phyloP scores from a whole-genome alignment of 768 basidiomycete species.

The Agaricus blazei region DNA sequence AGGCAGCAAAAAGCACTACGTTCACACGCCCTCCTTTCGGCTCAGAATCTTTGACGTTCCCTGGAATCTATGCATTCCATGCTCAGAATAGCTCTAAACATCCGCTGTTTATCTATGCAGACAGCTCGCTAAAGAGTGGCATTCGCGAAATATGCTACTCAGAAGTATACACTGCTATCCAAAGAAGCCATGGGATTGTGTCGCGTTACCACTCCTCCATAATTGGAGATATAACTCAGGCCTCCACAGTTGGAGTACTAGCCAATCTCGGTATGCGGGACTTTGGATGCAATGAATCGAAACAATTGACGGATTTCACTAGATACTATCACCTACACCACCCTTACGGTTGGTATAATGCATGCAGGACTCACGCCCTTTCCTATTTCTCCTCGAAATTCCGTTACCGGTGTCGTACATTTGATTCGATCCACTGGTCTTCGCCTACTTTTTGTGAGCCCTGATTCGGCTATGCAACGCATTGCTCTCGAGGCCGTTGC shows the following conservation, averaged over 20 bases:
- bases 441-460: slow-evolving; percentile 19
- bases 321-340: slow-evolving; percentile 22
- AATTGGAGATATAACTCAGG: background rate
- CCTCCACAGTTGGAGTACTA: background rate
- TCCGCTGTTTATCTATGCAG: background rate
- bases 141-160: background rate
- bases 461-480: slow-evolving; percentile 15
- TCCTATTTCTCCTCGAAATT: slow-evolving; percentile 39
- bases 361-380: slow-evolving; percentile 33
- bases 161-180: background rate
- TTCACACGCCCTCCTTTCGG: background rate
- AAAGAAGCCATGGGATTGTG: background rate
- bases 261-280: background rate
- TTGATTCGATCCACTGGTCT: slow-evolving; percentile 25
- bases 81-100: background rate
- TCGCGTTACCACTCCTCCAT: background rate
- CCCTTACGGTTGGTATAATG: slow-evolving; percentile 25
- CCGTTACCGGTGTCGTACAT: slow-evolving; percentile 38
- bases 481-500: slow-evolving; percentile 11
- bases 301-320: background rate
- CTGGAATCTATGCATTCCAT: background rate
- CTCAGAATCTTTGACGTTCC: background rate
- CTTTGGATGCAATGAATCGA: background rate
- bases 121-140: background rate
- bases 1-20: background rate